Evolutionary conservation across 1,284 basidiomycete genomes (phyloP), one percentile per base, ranked within the genome.

Genomic region (Entoloma clypeatum): DNA sequence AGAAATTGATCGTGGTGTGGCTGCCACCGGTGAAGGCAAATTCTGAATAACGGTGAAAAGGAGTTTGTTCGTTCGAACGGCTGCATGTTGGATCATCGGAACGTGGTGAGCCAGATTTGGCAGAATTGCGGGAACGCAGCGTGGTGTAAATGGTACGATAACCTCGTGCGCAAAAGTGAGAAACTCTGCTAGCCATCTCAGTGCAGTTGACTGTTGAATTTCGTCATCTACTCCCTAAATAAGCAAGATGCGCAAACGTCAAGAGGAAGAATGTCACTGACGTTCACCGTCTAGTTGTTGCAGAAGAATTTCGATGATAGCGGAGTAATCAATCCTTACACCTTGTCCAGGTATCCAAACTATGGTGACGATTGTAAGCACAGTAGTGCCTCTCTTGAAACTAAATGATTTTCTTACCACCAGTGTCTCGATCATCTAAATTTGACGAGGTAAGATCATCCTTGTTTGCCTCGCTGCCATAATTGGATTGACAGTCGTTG

Each of bases 241-340:
- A 31, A 39, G 13, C 40, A 44, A 48, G 39, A 30, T 35, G 32
- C 27, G 6, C 9, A 17, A 14, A 34, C 13, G 8, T 36, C 27
- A n/a, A 10, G 21, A 28, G 29, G 22, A 36, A 17, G 24, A 37
- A 18, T 21, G 34, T 8, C 24, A 71, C 87, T 62, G 50, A 94
- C 92, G 90, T 54, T 91, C 85, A 49, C 77, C 79, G 36, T 88
- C 81, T 19, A 98, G 69, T 57, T 97, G 92, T 49, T 83, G 78
- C n/a, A 99, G 82, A 26, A 99, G 69, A 49, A 96, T 98, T 55
- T 98, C 92, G 42, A 98, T 81, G 43, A 99, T 92, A 7, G 92
- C 84, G 4, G 83, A 79, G 60, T 95, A 92, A 61, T 98, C 86
- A 45, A 99, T 86, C 45, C 77, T 77, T 5, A 99, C 92, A 2